Evolutionary conservation across 116 monocot species (phyloP).

Genomic region (Cymodocea nodosa): DNA sequence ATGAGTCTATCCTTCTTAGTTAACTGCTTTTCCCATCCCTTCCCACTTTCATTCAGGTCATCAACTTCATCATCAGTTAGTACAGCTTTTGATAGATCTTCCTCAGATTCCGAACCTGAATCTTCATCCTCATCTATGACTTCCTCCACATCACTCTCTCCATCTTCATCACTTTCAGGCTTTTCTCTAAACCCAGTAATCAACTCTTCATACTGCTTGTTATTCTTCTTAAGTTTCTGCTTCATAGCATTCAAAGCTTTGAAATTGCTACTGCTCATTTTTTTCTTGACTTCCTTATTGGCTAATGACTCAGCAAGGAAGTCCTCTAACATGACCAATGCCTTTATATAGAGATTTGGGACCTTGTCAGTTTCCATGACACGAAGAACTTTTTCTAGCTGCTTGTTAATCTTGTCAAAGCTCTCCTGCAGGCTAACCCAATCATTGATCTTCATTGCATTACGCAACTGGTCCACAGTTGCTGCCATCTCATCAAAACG

Average conservation of each 20-base stretch:
- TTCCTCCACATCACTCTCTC: slow-evolving; percentile 25
- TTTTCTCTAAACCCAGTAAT: slow-evolving; percentile 55
- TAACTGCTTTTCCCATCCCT: slow-evolving; percentile 34
- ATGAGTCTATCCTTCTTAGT: slow-evolving; percentile 58
- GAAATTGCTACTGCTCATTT: slow-evolving; percentile 93
- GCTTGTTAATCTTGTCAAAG: slow-evolving; percentile 93
- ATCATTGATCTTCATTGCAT: slow-evolving; percentile 90
- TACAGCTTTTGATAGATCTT: slow-evolving; percentile 5
- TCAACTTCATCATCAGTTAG: slow-evolving; percentile 12
- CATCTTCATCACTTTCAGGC: slow-evolving; percentile 49
- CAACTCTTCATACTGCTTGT: slow-evolving; percentile 72
- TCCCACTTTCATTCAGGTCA: slow-evolving; percentile 2
- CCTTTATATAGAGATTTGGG: slow-evolving; percentile 68
- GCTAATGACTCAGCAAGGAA: slow-evolving; percentile 60
- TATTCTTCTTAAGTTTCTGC: slow-evolving; percentile 94
- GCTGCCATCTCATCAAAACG: slow-evolving; percentile 68
- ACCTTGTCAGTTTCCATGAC: slow-evolving; percentile 42
- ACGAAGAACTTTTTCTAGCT: slow-evolving; percentile 71
- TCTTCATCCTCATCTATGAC: slow-evolving; percentile 7
- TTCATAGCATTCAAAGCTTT: slow-evolving; percentile 94
- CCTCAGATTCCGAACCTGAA: slow-evolving; percentile 13
- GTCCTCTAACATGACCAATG: slow-evolving; percentile 80
- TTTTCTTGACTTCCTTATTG: slow-evolving; percentile 89
- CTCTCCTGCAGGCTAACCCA: slow-evolving; percentile 85
- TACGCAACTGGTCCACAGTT: slow-evolving; percentile 74